These are phyloP conservation scores for Starmerella bombi DNA, from an alignment of 805 yeast species.

Conservation along the genomic window DNA sequence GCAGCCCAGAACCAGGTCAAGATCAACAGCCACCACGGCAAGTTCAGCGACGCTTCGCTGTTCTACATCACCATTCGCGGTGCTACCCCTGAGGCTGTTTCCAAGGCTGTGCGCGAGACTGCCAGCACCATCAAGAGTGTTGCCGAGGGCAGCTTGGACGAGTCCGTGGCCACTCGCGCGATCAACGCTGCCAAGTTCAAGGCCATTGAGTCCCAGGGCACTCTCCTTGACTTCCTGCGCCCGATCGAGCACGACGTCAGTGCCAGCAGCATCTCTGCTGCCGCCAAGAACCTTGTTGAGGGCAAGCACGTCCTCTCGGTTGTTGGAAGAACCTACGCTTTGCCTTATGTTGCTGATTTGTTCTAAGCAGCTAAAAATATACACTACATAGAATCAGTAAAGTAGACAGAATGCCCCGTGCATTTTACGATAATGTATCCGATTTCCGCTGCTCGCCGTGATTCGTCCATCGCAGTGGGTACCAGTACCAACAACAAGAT, in stretches of 20 bases:
- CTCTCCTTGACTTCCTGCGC: conserved; percentile 32
- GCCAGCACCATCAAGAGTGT: conserved; percentile 23
- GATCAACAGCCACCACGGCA: conserved; percentile 40
- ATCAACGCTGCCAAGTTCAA: conserved; percentile 47
- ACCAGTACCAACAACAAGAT: too few relatives aligned
- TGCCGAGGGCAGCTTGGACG: conserved; percentile 21
- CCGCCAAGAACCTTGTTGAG: conserved; percentile 27
- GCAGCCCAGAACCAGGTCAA: conserved; percentile 33
- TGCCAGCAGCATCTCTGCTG: conserved; percentile 27
- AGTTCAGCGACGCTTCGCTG: conserved; percentile 69
- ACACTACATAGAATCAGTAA: too few relatives aligned
- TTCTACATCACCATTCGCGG: conserved; percentile 59
- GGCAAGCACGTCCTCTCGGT: conserved; percentile 72
- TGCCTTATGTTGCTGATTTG: conserved; percentile 85
- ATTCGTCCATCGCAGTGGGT: too few relatives aligned
- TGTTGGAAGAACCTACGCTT: conserved; percentile 71
- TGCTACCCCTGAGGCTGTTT: conserved; percentile 42
- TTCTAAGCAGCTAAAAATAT: conserved; percentile 29
- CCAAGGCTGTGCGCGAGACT: conserved; percentile 42
- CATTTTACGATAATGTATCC: too few relatives aligned
- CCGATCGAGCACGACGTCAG: conserved; percentile 33
- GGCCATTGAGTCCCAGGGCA: conserved; percentile 32
- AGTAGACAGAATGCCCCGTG: too few relatives aligned
- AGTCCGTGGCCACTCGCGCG: conserved; percentile 37
- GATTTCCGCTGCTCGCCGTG: too few relatives aligned